A percentile compares a stretch with the other conserved stretches of the same genome.
Conservation (phyloP, 202 grass and related monocot species). For the Elaeis oleifera region DNA sequence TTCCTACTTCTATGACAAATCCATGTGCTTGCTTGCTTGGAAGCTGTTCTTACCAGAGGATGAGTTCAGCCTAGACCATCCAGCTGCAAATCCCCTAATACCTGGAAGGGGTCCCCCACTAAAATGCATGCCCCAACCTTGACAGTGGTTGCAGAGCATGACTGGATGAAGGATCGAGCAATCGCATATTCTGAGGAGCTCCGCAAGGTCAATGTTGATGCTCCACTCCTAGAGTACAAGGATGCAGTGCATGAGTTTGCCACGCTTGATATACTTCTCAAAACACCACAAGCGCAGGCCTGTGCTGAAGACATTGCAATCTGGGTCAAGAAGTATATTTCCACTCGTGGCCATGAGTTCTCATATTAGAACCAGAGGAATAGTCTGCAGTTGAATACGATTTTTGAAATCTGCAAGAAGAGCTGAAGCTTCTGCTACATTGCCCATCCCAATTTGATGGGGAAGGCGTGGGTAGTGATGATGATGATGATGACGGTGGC, state of each 20-base stretch:
- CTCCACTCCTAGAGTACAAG: slow-evolving; percentile 65
- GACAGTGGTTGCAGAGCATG: slow-evolving; percentile 60
- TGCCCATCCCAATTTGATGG: too few relatives aligned
- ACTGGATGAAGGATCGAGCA: slow-evolving; percentile 74
- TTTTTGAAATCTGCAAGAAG: too few relatives aligned
- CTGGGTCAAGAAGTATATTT: slow-evolving; percentile 83
- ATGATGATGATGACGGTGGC: too few relatives aligned
- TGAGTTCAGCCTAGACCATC: slow-evolving; percentile 57
- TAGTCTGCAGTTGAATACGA: neutral
- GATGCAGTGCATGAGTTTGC: slow-evolving; percentile 69
- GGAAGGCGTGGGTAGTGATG: too few relatives aligned
- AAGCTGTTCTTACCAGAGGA: slow-evolving; percentile 52
- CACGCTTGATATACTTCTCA: slow-evolving; percentile 47
- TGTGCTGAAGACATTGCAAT: slow-evolving; percentile 62
- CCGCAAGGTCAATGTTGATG: slow-evolving; percentile 63
- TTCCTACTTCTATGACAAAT: slow-evolving; percentile 70
- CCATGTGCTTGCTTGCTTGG: slow-evolving; percentile 51
- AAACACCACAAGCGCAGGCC: slow-evolving; percentile 47
- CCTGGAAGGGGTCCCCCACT: slow-evolving; percentile 35
- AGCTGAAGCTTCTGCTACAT: too few relatives aligned
- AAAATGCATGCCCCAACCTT: slow-evolving; percentile 68
- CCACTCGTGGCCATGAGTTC: slow-evolving; percentile 57
- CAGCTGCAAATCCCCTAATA: slow-evolving; percentile 43
- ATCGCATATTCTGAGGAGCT: slow-evolving; percentile 60
- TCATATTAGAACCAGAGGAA: slow-evolving; percentile 37